Base-by-base conservation (phyloP, 2,329 filamentous ascomycete species). In the Penicillium sp. region DNA sequence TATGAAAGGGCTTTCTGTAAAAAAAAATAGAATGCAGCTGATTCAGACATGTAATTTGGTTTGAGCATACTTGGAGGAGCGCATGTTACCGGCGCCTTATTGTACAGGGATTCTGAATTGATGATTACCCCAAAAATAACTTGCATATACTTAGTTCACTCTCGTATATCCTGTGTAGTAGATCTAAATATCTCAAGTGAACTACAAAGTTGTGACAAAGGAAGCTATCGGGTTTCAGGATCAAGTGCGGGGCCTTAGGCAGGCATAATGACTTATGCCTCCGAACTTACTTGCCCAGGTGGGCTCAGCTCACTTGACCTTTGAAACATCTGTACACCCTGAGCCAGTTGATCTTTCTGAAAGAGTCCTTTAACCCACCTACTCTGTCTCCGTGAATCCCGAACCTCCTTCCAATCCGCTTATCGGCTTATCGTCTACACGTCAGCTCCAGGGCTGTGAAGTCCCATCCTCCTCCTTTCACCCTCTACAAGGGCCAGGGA, bases 81-180 rank as follows among this genome's bases (percentile, higher is more conserved):
- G 56, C 56, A 59, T 60, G 53, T 51, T 57, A 48, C 35, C 50
- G 62, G 60, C 60, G 60, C 55, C 28, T 49, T 58, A 64, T 65
- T 65, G 60, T 65, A 64, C 38, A 65, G 53, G 58, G 50, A 49
- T 54, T 49, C 22, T 46, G 49, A 45, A 54, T 56, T 46, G 42
- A 53, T 56, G 28, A 35, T 52, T 55, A 19, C 31, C 31, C 37
- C 17, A 26, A 46, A 53, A 36, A 12, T 12, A 16, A 12, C 2
- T 22, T 38, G 10, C 22, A 7, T 10, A 31, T 41, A 31, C 22
- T 6, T 22, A 17, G 22, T 48, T 14, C 11, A 51, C 3, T n/a
- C 22, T 44, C 22, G 40, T 41, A 35, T 47, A n/a, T 40, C 11
- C 8, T 5, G 3, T 14, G 16, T 41, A 14, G 22, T 37, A 9